phyloP scores from a whole-genome alignment of 805 yeast genomes.

The Candida pseudoglaebosa region DNA sequence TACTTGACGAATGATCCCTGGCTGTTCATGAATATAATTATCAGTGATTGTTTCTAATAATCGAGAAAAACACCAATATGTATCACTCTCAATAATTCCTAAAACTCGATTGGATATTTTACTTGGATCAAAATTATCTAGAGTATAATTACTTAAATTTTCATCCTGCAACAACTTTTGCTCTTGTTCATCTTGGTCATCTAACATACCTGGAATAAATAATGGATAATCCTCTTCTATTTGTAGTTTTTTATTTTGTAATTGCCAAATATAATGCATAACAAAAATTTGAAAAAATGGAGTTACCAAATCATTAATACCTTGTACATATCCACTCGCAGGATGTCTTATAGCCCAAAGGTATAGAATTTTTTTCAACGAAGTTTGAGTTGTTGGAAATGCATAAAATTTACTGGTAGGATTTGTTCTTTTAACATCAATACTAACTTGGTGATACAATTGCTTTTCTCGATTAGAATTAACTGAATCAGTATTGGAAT shows the following conservation, averaged over 20 bases:
- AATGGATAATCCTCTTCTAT: conserved; percentile 15
- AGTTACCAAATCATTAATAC: conserved; percentile 89
- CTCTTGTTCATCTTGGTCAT: conserved; percentile 22
- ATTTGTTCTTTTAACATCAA: conserved; percentile 92
- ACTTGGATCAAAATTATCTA: conserved; percentile 61
- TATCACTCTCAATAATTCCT: conserved; percentile 83
- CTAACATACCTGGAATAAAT: conserved; percentile 35
- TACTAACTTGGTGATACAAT: conserved; percentile 93
- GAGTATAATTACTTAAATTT: conserved; percentile 21
- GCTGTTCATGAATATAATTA: conserved; percentile 96
- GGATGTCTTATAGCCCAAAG: conserved; percentile 97
- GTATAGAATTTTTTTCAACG: conserved; percentile 77
- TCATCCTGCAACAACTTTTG: conserved; percentile 23
- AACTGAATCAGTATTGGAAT: conserved; percentile 7
- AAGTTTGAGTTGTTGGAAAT: conserved; percentile 64
- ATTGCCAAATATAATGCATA: conserved; percentile 53
- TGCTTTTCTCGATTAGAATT: conserved; percentile 38
- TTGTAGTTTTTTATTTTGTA: conserved; percentile 21
- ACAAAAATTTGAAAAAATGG: conserved; percentile 89
- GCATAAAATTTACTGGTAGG: conserved; percentile 77
- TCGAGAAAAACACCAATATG: conserved; percentile 94
- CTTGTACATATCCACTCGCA: conserved; percentile 97
- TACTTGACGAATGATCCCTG: conserved; percentile 92
- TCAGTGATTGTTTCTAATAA: conserved; percentile 93
- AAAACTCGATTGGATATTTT: conserved; percentile 56